Base-by-base conservation (phyloP, 2,329 filamentous ascomycete genomes). In the Alternaria infectoria region DNA sequence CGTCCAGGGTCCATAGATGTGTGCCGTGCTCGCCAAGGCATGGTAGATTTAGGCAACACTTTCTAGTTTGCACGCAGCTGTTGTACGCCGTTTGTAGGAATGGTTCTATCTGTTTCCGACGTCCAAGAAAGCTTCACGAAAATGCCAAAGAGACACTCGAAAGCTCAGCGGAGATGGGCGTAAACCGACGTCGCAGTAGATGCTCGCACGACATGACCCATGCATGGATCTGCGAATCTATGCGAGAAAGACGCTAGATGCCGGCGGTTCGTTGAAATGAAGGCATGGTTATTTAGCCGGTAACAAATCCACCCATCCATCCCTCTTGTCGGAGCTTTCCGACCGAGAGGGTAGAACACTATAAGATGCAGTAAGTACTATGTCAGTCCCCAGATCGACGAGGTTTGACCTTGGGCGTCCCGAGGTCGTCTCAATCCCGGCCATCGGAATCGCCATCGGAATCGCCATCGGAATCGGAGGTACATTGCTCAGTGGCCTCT, bases 271-370 rank as follows among this genome's bases (percentile, higher is more conserved):
- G 30, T 36, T 23, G 30, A 15, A 52, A 46, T n/a, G n/a, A 36
- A 46, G 56, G 52, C 43, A 44, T n/a, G n/a, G 47, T 57, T 40
- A 69, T 71, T 74, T 69, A 73, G 64, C 74, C 72, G 72, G 70
- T 55, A 57, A 23, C 21, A 54, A 70, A 63, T 62, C 51, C 59
- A 40, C 36, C 36, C 36, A 40, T 17, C 36, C 36, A 40, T 40
- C 49, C 21, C n/a, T 56, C 54, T 68, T 74, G 21, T 69, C 67
- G 54, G 61, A 50, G 32, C 49, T 66, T 50, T 68, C 59, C 61
- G 63, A 61, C 64, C 62, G 64, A 58, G 60, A 46, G 36, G 21
- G 13, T 28, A 51, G 52, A 59, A 50, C 54, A 66, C 30, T 61
- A 61, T 63, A 28, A 25, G 23, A 30, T 44, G 44, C 30, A 52